Percentiles rank a stretch among this genome's conserved stretches.
Evolutionary conservation across 2,329 filamentous ascomycete species (phyloP).

Genomic region (Monosporascus sp.): DNA sequence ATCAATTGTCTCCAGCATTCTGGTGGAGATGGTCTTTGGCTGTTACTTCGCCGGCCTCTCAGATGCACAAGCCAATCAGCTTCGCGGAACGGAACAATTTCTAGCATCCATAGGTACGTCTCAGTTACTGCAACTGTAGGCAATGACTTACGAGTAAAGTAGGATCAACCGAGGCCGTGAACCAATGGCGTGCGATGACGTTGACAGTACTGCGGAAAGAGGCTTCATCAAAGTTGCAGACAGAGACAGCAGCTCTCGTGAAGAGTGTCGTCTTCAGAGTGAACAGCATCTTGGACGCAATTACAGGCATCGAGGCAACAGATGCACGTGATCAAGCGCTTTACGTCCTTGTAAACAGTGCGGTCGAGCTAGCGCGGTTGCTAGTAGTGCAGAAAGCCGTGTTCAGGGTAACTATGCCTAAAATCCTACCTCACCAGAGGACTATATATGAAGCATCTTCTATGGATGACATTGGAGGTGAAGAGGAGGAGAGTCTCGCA

Average conservation of each 20-base stretch:
- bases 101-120: slow-evolving; percentile 37
- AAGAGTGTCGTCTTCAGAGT: slow-evolving; percentile 40
- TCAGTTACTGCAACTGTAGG: slow-evolving; percentile 4
- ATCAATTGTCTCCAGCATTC: slow-evolving; percentile 52
- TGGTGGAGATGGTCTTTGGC: slow-evolving; percentile 58
- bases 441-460: slow-evolving; percentile 50
- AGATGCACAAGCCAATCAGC: slow-evolving; percentile 44
- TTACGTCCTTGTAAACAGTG: slow-evolving; percentile 44
- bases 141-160: slow-evolving; percentile 17
- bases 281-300: slow-evolving; percentile 44
- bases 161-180: slow-evolving; percentile 48
- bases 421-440: slow-evolving; percentile 46
- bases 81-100: slow-evolving; percentile 44
- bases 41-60: slow-evolving; percentile 60
- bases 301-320: slow-evolving; percentile 37
- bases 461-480: slow-evolving; percentile 64
- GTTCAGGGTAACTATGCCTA: slow-evolving; percentile 52
- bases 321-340: slow-evolving; percentile 48
- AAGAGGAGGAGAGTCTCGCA: slow-evolving; percentile 50
- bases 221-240: slow-evolving; percentile 38
- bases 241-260: slow-evolving; percentile 38
- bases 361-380: slow-evolving; percentile 52
- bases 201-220: slow-evolving; percentile 54
- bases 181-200: slow-evolving; percentile 63
- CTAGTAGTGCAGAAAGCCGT: slow-evolving; percentile 55